Evolutionary conservation across 495 filamentous ascomycete species (phyloP).

Genomic region (Penicillium nucicola): DNA sequence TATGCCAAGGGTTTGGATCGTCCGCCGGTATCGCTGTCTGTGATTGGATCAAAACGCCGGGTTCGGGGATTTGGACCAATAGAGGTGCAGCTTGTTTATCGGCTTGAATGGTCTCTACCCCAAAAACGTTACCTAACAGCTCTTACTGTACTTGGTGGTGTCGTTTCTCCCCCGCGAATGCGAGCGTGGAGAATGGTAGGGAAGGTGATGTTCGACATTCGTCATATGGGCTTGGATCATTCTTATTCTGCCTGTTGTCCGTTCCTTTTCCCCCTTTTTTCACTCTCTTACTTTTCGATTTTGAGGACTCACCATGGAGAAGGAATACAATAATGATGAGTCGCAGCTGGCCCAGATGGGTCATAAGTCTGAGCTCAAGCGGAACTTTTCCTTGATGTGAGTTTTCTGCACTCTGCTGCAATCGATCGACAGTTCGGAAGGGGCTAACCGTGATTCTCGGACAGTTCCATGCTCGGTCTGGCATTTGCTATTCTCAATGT

Average conservation of each 20-base stretch:
- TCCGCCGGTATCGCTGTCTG: background rate
- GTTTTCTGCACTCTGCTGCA: too few species aligned
- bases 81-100: constrained; percentile 10
- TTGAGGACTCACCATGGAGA: constrained; percentile 18
- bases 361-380: constrained; percentile 61
- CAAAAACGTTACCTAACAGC: constrained; percentile 25
- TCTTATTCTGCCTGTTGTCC: constrained; percentile 7
- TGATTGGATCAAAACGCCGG: constrained; percentile 17
- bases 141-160: background rate
- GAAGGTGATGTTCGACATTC: constrained; percentile 11
- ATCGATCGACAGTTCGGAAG: background rate
- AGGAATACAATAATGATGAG: constrained; percentile 36
- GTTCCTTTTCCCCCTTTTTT: background rate
- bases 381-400: constrained; percentile 51
- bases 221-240: constrained; percentile 7
- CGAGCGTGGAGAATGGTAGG: constrained; percentile 9
- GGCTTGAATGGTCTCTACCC: constrained; percentile 14
- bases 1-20: background rate
- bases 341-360: constrained; percentile 60
- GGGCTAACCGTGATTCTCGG: constrained; percentile 2
- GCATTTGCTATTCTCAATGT: constrained; percentile 54
- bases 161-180: constrained; percentile 9
- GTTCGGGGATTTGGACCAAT: constrained; percentile 17
- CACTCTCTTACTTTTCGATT: background rate
- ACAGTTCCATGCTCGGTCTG: constrained; percentile 50